Percentiles rank a stretch among this genome's conserved stretches.
These are phyloP conservation scores for Hypoxylon perforatum DNA, from an alignment of 495 filamentous ascomycete species.

Conservation along the genomic window DNA sequence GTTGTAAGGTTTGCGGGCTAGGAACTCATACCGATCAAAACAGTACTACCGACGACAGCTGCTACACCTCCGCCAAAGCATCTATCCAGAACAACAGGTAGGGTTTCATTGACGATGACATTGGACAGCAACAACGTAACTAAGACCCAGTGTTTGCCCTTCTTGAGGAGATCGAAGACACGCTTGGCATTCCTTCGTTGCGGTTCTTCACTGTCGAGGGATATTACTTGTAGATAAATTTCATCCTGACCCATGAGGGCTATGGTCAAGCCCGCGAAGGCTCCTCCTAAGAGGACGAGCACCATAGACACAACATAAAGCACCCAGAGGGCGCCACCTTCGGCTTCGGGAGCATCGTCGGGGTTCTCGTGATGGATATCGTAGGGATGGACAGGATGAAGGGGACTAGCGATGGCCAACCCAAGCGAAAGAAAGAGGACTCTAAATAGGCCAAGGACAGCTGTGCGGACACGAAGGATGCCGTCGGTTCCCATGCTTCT, in stretches of 20 bases:
- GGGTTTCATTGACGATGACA: conserved; percentile 97
- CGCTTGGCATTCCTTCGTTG: conserved; percentile 82
- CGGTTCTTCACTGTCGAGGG: conserved; percentile 73
- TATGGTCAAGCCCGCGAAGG: conserved; percentile 97
- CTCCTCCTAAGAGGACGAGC: conserved; percentile 87
- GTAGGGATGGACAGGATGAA: conserved; percentile 7
- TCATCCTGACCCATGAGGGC: conserved; percentile 92
- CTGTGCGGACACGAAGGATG: conserved; percentile 50
- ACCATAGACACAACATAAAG: conserved; percentile 57
- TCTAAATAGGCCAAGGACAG: conserved; percentile 53
- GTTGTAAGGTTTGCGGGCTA: neutral
- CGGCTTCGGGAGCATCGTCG: conserved; percentile 50
- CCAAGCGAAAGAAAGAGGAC: conserved; percentile 52
- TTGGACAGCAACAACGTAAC: conserved; percentile 94
- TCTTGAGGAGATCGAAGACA: conserved; percentile 82
- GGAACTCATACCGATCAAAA: conserved; percentile 80
- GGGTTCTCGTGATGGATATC: conserved; percentile 32
- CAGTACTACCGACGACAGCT: conserved; percentile 90
- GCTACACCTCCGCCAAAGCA: conserved; percentile 95
- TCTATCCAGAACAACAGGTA: conserved; percentile 93
- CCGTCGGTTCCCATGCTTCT: conserved; percentile 47
- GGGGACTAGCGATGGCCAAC: conserved; percentile 49
- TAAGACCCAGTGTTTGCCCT: conserved; percentile 98
- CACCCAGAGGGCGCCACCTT: conserved; percentile 56
- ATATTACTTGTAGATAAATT: conserved; percentile 96